These are phyloP conservation scores for Hypomontagnella monticulosa DNA, from an alignment of 495 filamentous ascomycete species.

Conservation along the genomic window DNA sequence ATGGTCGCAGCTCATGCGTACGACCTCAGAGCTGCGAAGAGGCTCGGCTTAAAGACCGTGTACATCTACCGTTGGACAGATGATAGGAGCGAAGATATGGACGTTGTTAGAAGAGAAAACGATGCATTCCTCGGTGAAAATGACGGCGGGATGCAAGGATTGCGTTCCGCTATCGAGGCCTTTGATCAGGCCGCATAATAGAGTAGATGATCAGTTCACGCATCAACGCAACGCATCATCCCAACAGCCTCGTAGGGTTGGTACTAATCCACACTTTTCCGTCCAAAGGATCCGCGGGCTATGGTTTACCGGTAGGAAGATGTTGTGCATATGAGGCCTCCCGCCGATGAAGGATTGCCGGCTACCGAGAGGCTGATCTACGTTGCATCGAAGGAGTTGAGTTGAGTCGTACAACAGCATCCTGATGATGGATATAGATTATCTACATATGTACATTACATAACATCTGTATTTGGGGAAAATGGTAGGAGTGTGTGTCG, in stretches of 20 bases:
- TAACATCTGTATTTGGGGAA: neutral
- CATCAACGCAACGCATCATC: slow-evolving; percentile 10
- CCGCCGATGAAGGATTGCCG: slow-evolving; percentile 19
- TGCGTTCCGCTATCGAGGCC: slow-evolving; percentile 32
- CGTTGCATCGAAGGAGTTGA: slow-evolving; percentile 21
- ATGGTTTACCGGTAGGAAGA: slow-evolving; percentile 8
- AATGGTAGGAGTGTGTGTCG: slow-evolving; percentile 6
- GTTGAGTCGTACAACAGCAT: slow-evolving; percentile 13
- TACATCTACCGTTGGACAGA: slow-evolving; percentile 65
- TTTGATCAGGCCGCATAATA: slow-evolving; percentile 11
- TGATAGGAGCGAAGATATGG: slow-evolving; percentile 62
- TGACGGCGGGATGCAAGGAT: slow-evolving; percentile 47
- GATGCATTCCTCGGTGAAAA: slow-evolving; percentile 59
- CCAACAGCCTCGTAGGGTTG: slow-evolving; percentile 28
- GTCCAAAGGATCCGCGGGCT: slow-evolving; percentile 15
- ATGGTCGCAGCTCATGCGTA: slow-evolving; percentile 66
- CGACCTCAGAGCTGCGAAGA: slow-evolving; percentile 59
- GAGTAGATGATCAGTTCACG: slow-evolving; percentile 6
- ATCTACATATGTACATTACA: too few relatives aligned
- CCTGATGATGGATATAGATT: slow-evolving; percentile 14
- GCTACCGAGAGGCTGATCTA: slow-evolving; percentile 10
- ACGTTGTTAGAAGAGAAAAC: slow-evolving; percentile 53
- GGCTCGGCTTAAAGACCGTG: slow-evolving; percentile 58
- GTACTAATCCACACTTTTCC: slow-evolving; percentile 15
- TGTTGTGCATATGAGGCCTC: slow-evolving; percentile 43